These are phyloP conservation scores for Yarrowia sp. DNA, from an alignment of 805 yeast genomes.

Conservation along the genomic window DNA sequence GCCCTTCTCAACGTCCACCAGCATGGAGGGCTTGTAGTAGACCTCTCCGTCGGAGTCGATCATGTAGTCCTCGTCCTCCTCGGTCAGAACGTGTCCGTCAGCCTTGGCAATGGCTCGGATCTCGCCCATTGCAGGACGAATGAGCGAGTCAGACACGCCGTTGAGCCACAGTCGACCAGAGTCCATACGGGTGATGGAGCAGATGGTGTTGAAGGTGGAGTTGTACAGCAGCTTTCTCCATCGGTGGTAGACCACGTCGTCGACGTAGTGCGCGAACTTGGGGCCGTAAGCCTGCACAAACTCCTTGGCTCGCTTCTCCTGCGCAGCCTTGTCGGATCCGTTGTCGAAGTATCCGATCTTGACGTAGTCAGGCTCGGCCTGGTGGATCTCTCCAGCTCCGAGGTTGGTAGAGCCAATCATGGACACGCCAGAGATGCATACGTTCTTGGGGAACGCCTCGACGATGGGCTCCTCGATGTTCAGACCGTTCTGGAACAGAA, in stretches of 20 bases:
- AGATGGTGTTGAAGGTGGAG: slow-evolving; percentile 60
- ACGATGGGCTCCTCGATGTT: slow-evolving; percentile 59
- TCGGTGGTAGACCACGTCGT: slow-evolving; percentile 52
- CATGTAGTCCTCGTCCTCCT: slow-evolving; percentile 49
- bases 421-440: slow-evolving; percentile 61
- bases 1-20: slow-evolving; percentile 62
- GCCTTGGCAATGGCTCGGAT: slow-evolving; percentile 63
- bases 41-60: slow-evolving; percentile 58
- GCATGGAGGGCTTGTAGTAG: slow-evolving; percentile 70
- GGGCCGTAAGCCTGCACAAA: slow-evolving; percentile 50
- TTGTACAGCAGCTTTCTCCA: slow-evolving; percentile 71
- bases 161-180: slow-evolving; percentile 52
- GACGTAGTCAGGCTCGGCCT: slow-evolving; percentile 52
- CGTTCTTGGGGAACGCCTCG: slow-evolving; percentile 49
- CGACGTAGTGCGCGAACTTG: slow-evolving; percentile 45
- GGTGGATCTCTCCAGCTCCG: slow-evolving; percentile 48
- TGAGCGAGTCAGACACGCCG: slow-evolving; percentile 45
- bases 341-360: slow-evolving; percentile 54
- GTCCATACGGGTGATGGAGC: slow-evolving; percentile 59
- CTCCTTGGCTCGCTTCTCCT: slow-evolving; percentile 41
- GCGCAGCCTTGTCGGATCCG: slow-evolving; percentile 35
- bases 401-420: slow-evolving; percentile 59
- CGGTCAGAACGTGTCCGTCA: slow-evolving; percentile 39
- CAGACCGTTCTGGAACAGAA: slow-evolving; percentile 65
- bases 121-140: slow-evolving; percentile 66